These are phyloP conservation scores for Graphilbum sp. DNA, from an alignment of 2,329 filamentous ascomycete species.

Conservation along the genomic window DNA sequence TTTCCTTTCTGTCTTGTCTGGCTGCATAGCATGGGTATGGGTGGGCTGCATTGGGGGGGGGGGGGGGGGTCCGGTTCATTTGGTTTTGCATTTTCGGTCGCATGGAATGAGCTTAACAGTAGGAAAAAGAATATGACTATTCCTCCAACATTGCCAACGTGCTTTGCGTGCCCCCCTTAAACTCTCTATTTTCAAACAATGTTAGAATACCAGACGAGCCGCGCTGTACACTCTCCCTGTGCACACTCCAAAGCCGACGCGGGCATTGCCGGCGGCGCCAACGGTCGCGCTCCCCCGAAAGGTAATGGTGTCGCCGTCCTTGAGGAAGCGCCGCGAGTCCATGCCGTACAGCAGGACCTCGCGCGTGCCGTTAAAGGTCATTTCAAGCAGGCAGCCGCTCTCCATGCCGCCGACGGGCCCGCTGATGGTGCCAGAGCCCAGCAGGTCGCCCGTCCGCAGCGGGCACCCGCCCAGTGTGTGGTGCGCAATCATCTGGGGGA, in stretches of 20 bases:
- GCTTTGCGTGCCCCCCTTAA: no score
- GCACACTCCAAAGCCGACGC: constrained; percentile 29
- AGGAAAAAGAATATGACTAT: background rate
- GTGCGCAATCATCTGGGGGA: constrained; percentile 70
- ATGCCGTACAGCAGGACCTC: constrained; percentile 22
- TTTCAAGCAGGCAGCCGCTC: constrained; percentile 27
- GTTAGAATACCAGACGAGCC: background rate
- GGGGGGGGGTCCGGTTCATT: no score
- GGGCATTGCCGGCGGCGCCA: constrained; percentile 8
- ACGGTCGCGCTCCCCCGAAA: constrained; percentile 16
- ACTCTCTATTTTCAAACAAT: no score
- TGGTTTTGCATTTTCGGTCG: background rate
- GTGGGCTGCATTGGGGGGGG: no score
- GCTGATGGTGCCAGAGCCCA: constrained; percentile 65
- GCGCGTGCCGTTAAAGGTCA: constrained; percentile 27
- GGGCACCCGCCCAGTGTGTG: constrained; percentile 65
- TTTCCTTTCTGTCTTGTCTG: no score
- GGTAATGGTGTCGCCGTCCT: constrained; percentile 28
- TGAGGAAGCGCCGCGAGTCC: constrained; percentile 24
- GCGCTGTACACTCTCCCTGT: background rate
- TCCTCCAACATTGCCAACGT: no score
- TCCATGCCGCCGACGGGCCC: constrained; percentile 19
- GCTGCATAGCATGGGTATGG: background rate
- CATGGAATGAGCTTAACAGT: background rate
- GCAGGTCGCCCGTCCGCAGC: constrained; percentile 54